Conservation (phyloP, 1,284 basidiomycete genomes). For the Ustilago nuda region DNA sequence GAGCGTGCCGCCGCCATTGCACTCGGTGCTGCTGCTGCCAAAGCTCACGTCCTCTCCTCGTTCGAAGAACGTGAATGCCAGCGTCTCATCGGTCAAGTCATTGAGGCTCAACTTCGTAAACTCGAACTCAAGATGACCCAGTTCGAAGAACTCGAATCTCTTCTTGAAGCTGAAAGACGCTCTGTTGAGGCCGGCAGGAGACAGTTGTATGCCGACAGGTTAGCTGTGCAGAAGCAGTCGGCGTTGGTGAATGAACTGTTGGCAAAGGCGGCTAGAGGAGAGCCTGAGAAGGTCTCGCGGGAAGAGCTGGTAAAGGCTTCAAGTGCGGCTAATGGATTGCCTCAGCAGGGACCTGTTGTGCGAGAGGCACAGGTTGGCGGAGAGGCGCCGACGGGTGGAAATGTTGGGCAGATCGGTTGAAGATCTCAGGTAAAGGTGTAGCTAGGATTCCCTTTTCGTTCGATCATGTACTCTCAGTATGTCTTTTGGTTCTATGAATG, state of each 20-base stretch:
- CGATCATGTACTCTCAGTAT: conserved; percentile 3
- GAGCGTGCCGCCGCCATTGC: conserved; percentile 66
- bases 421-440: not conserved
- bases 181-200: conserved; percentile 59
- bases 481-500: not conserved
- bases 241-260: conserved; percentile 64
- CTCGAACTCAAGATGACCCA: conserved; percentile 75
- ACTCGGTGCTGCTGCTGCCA: conserved; percentile 87
- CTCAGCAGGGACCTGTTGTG: conserved; percentile 65
- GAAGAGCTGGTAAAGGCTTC: conserved; percentile 50
- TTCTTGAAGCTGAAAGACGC: conserved; percentile 65
- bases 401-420: conserved; percentile 49
- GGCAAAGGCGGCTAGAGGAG: conserved; percentile 56
- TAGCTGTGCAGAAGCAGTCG: conserved; percentile 65
- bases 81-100: conserved; percentile 82
- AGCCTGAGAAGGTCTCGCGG: conserved; percentile 50
- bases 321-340: conserved; percentile 56
- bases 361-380: conserved; percentile 38
- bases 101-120: conserved; percentile 91
- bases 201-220: conserved; percentile 64
- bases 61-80: conserved; percentile 86
- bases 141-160: conserved; percentile 65
- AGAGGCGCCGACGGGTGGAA: conserved; percentile 23
- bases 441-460: not conserved
- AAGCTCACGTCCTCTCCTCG: conserved; percentile 83